Base-by-base conservation (phyloP, 192 early-diverging fungal species). In the Funneliformis geosporum region DNA sequence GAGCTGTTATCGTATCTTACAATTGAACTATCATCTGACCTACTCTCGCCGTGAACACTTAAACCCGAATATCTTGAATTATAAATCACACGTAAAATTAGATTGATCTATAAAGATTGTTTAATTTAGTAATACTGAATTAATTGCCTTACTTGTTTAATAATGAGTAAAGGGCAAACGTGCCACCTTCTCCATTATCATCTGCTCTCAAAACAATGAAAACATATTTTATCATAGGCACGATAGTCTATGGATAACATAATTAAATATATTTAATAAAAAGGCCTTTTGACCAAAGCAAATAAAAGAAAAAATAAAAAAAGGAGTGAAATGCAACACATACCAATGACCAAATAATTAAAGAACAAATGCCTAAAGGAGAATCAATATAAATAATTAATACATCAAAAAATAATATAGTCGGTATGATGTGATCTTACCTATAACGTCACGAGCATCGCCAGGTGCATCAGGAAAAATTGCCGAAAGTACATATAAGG, bases 131-230 rank as follows among this genome's bases (percentile, higher is more conserved):
- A 46, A 46, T n/a, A 47, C 7, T 14, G 14, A 44, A n/a, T 28
- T n/a, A 44, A n/a, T 28, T n/a, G 40, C 42, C 38, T 47, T 76
- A 76, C 75, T 78, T 67, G 21, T 85, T 82, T 10, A 90, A 74
- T 38, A 89, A 72, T 2, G 88, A 86, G 21, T 86, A 80, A 28
- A 90, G 64, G 25, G 89, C 89, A 83, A 86, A 90, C 10, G 87
- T 88, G 40, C 89, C 89, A 6, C 89, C 89, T 78, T 89, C 86
- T 16, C 89, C 89, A 60, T 91, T 89, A 75, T 89, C 89, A 71
- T 88, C 88, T 1, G 89, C 89, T 87, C 66, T 55, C 18, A 80
- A 78, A 11, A 84, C 14, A 16, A 76, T 79, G 10, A 76, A 81
- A 33, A 80, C 28, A 46, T 76, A 76, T 4, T 76, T 76, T 8